These are phyloP conservation scores for Colletotrichum shisoi DNA, from an alignment of 2,329 filamentous ascomycete species.

Conservation along the genomic window DNA sequence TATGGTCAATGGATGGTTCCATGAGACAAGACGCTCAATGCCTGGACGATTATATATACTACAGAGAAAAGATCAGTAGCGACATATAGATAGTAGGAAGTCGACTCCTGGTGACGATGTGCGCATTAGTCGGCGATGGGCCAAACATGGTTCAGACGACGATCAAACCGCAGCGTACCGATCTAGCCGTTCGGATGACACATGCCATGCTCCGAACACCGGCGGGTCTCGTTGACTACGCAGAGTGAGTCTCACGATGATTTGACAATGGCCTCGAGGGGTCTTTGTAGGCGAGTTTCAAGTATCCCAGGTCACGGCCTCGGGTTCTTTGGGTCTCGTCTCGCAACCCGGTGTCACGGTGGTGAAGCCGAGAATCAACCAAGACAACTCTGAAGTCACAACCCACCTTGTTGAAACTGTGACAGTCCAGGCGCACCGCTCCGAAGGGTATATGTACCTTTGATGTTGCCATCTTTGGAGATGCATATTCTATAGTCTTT, in stretches of 20 bases:
- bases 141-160: constrained; percentile 37
- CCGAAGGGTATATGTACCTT: background rate
- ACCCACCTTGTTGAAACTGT: background rate
- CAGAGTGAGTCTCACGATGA: background rate
- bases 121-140: constrained; percentile 20
- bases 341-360: background rate
- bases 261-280: constrained; percentile 12
- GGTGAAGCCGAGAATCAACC: background rate
- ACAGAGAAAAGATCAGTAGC: background rate
- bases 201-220: constrained; percentile 13
- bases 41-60: background rate
- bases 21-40: background rate
- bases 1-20: too few relatives aligned
- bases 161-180: constrained; percentile 31
- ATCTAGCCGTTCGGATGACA: constrained; percentile 36
- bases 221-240: constrained; percentile 3
- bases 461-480: background rate
- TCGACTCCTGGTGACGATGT: background rate
- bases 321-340: background rate
- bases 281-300: constrained; percentile 21
- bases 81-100: background rate
- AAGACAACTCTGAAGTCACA: background rate
- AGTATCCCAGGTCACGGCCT: background rate
- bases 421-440: background rate
- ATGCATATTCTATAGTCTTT: background rate